These are phyloP conservation scores for Podospora tetraspora DNA, from an alignment of 495 filamentous ascomycete species.

Conservation along the genomic window DNA sequence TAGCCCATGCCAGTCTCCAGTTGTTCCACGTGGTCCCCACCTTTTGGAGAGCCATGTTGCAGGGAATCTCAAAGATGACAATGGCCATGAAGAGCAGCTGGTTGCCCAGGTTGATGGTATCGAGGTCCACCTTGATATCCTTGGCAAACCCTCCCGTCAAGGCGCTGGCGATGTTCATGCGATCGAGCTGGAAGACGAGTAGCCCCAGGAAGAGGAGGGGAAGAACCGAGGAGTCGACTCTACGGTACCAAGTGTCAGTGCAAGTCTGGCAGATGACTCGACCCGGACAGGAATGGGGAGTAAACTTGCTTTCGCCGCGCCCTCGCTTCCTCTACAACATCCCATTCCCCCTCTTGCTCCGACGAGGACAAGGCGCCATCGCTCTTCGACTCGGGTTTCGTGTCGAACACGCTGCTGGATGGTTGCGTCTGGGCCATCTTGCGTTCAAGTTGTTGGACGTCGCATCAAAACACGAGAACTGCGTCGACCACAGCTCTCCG, in stretches of 20 bases:
- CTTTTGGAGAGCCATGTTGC: conserved; percentile 44
- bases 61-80: conserved; percentile 49
- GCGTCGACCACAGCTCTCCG: not conserved
- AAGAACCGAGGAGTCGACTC: not conserved
- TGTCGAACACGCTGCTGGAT: not conserved
- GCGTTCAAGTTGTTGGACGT: too few relatives aligned
- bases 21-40: not conserved
- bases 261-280: not conserved
- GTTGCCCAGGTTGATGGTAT: conserved; percentile 48
- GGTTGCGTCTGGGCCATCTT: not conserved
- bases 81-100: conserved; percentile 49
- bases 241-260: not conserved
- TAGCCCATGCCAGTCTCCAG: not conserved
- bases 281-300: too few relatives aligned
- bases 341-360: not conserved
- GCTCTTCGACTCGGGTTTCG: not conserved
- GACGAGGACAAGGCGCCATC: not conserved
- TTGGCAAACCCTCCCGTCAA: not conserved
- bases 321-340: not conserved
- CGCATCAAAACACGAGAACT: not conserved
- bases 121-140: conserved; percentile 23
- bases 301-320: not conserved
- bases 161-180: not conserved
- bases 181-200: not conserved
- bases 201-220: not conserved